A percentile compares a stretch with the other conserved stretches of the same genome.
Conservation (phyloP, 192 early-diverging fungal species). For the Phlyctochytrium planicorne region DNA sequence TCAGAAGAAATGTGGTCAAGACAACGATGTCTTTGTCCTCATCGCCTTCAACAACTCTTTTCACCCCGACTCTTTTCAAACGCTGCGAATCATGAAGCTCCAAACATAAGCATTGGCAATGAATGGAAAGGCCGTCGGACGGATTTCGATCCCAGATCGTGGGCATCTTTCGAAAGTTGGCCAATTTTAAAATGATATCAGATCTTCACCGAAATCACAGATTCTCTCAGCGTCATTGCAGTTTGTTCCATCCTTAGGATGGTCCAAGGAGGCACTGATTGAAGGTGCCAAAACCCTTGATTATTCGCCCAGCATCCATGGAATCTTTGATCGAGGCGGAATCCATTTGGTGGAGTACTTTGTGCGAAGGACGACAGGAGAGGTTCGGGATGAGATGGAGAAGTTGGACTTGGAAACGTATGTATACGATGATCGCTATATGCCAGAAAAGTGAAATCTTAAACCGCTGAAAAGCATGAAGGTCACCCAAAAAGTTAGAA, state of each 20-base stretch:
- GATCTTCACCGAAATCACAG: not conserved
- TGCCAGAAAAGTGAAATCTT: not conserved
- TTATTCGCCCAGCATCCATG: constrained; percentile 69
- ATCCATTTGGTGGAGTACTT: constrained; percentile 75
- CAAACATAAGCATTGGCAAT: too few species aligned
- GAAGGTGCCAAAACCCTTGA: constrained; percentile 67
- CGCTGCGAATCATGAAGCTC: too few species aligned
- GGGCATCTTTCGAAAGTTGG: not conserved
- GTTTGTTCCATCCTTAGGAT: constrained; percentile 71
- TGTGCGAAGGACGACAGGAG: constrained; percentile 60
- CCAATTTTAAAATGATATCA: not conserved
- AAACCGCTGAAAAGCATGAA: constrained; percentile 26
- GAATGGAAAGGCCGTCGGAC: not conserved
- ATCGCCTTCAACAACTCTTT: too few species aligned
- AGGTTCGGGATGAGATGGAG: constrained; percentile 60
- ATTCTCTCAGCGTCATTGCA: constrained; percentile 66
- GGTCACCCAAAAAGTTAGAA: constrained; percentile 51
- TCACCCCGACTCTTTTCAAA: too few species aligned
- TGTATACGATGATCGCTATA: not conserved
- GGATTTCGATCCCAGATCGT: not conserved
- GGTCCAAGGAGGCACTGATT: constrained; percentile 65
- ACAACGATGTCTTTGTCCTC: too few species aligned
- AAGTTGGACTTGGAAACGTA: constrained; percentile 51
- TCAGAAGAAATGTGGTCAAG: too few species aligned
- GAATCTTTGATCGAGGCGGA: constrained; percentile 63